A percentile compares a stretch with the other conserved stretches of the same genome.
Evolutionary conservation across 768 basidiomycete species (phyloP).

Genomic region (Termitomyces sp.): DNA sequence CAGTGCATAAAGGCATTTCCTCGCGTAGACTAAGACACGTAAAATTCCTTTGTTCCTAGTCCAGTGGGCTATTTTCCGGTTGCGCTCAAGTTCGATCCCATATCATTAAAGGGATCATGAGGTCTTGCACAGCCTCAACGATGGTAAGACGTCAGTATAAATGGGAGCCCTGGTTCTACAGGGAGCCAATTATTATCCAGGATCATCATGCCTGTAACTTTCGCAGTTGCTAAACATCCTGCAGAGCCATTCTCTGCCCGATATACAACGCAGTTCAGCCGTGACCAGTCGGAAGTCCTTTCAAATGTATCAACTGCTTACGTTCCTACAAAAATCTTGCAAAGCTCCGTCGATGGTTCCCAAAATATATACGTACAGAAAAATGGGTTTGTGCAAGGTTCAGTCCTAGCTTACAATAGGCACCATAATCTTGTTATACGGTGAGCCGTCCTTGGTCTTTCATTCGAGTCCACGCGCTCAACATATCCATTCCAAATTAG

Average conservation of each 20-base stretch:
- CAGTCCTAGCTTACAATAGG: slow-evolving; percentile 1
- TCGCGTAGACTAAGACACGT: no score
- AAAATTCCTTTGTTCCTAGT: no score
- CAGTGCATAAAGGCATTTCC: no score
- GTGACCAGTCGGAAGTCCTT: background rate
- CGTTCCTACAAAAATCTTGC: slow-evolving; percentile 1
- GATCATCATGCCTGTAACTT: slow-evolving; percentile 1
- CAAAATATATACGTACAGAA: background rate
- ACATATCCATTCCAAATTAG: background rate
- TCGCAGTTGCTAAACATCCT: background rate
- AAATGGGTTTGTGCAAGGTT: slow-evolving; percentile 9
- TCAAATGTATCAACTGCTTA: background rate
- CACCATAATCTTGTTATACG: slow-evolving; percentile 7
- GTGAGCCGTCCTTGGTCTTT: background rate
- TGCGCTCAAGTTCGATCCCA: no score
- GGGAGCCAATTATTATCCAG: background rate
- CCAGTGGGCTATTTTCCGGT: no score
- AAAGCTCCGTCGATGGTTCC: slow-evolving; percentile 5
- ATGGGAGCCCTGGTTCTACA: no score
- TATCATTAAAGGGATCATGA: no score
- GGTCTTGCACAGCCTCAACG: no score
- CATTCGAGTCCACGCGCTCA: background rate
- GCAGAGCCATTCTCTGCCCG: background rate
- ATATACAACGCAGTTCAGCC: background rate
- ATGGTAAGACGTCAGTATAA: no score